These are phyloP conservation scores for Litsea cubeba DNA, from an alignment of 164 flowering plant species.

Conservation along the genomic window DNA sequence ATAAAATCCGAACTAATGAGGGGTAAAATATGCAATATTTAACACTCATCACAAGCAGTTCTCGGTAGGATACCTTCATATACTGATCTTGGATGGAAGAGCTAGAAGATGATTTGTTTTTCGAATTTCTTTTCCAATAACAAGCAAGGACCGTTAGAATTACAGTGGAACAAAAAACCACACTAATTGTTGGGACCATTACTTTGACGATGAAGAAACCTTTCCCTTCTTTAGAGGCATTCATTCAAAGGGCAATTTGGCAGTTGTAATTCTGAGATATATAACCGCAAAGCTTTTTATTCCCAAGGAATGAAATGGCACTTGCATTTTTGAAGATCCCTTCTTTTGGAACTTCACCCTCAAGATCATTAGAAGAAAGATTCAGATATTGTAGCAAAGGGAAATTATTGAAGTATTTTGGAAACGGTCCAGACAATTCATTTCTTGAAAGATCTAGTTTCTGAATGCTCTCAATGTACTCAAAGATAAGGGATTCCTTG, in stretches of 20 bases:
- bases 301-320: neutral
- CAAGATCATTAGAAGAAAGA: constrained; percentile 5
- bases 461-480: neutral
- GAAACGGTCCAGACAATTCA: constrained; percentile 13
- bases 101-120: neutral
- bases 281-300: constrained; percentile 1
- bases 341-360: constrained; percentile 1
- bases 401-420: neutral
- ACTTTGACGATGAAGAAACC: neutral
- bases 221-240: neutral
- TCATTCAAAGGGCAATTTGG: neutral
- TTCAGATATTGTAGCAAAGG: neutral
- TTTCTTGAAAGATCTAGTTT: constrained; percentile 13
- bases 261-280: neutral
- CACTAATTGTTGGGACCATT: too few species aligned
- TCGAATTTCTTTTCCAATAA: too few species aligned
- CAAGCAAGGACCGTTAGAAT: neutral
- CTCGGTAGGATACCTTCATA: neutral
- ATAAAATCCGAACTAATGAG: too few species aligned
- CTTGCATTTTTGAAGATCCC: neutral
- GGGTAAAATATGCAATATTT: too few species aligned
- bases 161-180: neutral
- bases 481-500: constrained; percentile 19
- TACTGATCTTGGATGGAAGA: neutral
- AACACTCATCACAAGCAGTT: too few species aligned